These are phyloP conservation scores for Xylaria nigripes DNA, from an alignment of 495 filamentous ascomycete species.

Conservation along the genomic window DNA sequence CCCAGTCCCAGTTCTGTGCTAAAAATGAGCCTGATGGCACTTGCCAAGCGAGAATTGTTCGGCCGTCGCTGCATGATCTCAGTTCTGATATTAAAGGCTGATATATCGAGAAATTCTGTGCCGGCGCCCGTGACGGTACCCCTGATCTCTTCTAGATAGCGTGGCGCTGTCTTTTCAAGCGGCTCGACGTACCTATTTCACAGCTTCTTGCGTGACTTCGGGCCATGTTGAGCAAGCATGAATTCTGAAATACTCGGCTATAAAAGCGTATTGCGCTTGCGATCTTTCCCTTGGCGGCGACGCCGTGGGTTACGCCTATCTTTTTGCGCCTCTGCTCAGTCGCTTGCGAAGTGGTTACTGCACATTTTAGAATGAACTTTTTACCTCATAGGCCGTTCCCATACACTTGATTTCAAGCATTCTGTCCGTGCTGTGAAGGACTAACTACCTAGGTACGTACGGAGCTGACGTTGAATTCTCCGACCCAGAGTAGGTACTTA, in stretches of 20 bases:
- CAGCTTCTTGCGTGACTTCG: constrained; percentile 19
- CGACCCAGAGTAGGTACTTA: no score
- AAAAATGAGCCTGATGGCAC: constrained; percentile 30
- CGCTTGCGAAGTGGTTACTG: neutral
- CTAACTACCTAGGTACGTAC: no score
- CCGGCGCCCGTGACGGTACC: constrained; percentile 53
- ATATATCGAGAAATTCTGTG: constrained; percentile 46
- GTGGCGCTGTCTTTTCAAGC: constrained; percentile 26
- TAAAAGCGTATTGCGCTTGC: constrained; percentile 22
- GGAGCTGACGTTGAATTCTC: no score
- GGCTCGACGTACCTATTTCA: constrained; percentile 18
- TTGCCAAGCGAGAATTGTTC: constrained; percentile 51
- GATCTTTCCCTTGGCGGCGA: constrained; percentile 18
- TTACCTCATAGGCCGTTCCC: constrained; percentile 27
- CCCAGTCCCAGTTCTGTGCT: constrained; percentile 65
- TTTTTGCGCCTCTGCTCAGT: neutral
- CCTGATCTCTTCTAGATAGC: constrained; percentile 45
- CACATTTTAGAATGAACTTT: neutral
- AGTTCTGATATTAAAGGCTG: constrained; percentile 59
- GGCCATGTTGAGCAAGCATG: constrained; percentile 21
- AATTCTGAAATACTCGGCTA: constrained; percentile 15
- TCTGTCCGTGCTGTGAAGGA: neutral
- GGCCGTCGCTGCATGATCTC: constrained; percentile 57
- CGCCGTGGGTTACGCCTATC: constrained; percentile 23
- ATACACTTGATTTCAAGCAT: constrained; percentile 31